Base-by-base conservation (phyloP, 257 asterid species). In the Jacaranda copaia region DNA sequence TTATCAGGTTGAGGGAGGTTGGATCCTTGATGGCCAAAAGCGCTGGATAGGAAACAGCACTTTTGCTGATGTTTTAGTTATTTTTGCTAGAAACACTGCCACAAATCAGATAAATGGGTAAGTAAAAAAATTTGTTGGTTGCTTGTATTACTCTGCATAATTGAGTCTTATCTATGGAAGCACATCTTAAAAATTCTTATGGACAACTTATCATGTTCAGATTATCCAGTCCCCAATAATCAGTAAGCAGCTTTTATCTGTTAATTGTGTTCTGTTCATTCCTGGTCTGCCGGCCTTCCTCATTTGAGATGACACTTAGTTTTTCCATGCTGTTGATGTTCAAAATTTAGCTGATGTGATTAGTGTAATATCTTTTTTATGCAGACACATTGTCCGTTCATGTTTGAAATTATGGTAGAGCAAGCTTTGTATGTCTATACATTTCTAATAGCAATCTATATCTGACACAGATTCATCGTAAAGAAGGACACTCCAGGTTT, bases 1-100 rank as follows among this genome's bases (percentile, higher is more conserved):
- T 81, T n/a, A 77, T 79, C 85, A 96, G 99, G 97, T 96, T 56
- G 96, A 87, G 70, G 98, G 98, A 71, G 99, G 99, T 51, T 96
- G 99, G 99, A 77, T 96, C 77, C 89, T 93, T 81, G 91, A 96
- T 73, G 97, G 99, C 74, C 98, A 96, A 78, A 96, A 96, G 72
- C 97, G 99, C 55, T 96, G 99, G 99, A 93, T 93, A 83, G 99
- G 99, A 73, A 93, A 96, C 86, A 88, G 97, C 87, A 91, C 99
- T 40, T 96, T 96, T 79, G 99, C 99, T 1, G 97, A 96, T 81
- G 73, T 96, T 73, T 72, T 93, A 84, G 81, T 96, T 79, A 83
- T 96, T 63, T 96, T 93, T 81, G 99, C 98, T 64, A 89, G 97
- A 82, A 90, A 90, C 84, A 84, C 89, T 62, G 3, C 84, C 70